Evolutionary conservation across 768 basidiomycete species (phyloP), one percentile per base, ranked within the genome.

Genomic region (Ephemerocybe angulata): DNA sequence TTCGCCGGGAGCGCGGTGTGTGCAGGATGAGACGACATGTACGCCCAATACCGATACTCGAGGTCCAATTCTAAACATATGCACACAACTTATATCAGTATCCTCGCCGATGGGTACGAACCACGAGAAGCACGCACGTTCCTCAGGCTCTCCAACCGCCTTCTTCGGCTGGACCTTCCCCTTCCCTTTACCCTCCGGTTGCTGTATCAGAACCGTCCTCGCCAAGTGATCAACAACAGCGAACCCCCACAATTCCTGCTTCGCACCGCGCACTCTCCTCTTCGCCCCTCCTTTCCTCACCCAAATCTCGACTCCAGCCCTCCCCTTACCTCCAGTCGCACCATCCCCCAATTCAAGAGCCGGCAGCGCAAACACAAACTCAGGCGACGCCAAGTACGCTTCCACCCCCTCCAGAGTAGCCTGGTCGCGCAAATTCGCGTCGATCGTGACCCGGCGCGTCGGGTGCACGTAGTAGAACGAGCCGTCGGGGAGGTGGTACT

Each of bases 41-140:
- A 93, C 5, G 82, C 72, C 91, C 91, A 93, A 63, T 90, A 93
- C 52, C 86, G 76, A 60, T 87, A 89, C 63, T 90, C 87, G 62
- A 84, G 76, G 53, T 91, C 88, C 21, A 89, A 72, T 43, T 81
- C 90, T 91, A 58, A 15, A 48, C 60, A n/a, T n/a, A n/a, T n/a
- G n/a, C n/a, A n/a, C n/a, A n/a, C n/a, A n/a, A n/a, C n/a, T n/a
- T n/a, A n/a, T n/a, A n/a, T n/a, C n/a, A n/a, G n/a, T n/a, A n/a
- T 79, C 79, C 61, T 81, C 79, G 3, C 68, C 66, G 25, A 58
- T 62, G 4, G 52, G n/a, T n/a, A n/a, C n/a, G n/a, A n/a, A n/a
- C n/a, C n/a, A n/a, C n/a, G n/a, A n/a, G n/a, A n/a, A n/a, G n/a
- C n/a, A n/a, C 58, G 47, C 55, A 62, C 58, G 61, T 65, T 35